Base-by-base conservation (phyloP, 2,329 filamentous ascomycete genomes). In the Hypoxylon sp. region DNA sequence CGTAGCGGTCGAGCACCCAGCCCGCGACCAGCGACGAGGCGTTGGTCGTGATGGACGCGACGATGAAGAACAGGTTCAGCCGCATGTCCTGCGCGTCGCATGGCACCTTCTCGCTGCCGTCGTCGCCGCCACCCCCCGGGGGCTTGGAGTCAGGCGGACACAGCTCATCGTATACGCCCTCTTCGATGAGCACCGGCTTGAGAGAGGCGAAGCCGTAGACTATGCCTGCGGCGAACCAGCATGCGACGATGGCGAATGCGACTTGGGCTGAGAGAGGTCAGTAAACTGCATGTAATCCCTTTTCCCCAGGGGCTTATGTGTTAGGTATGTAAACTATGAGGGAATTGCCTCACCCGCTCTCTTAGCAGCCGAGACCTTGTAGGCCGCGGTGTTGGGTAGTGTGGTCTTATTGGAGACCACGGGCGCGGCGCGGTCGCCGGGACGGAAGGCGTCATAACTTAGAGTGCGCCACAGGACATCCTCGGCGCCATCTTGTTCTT, bases 21-120 rank as follows among this genome's bases (percentile, higher is more conserved):
- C 91, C 91, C 2, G 91, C 89, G 13, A 90, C 86, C 10, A 93
- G 82, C 8, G 90, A 90, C 50, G 86, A 87, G 14, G 91, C 86
- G 75, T 92, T 92, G 5, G 90, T 90, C 10, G 86, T 88, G 48
- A 91, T 89, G 5, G 90, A 90, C 3, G 90, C 90, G 51, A 90
- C 83, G 22, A 90, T 90, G 81, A 92, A 92, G 86, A 92, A 92
- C 53, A 93, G 81, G 77, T 92, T 92, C 64, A 92, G 82, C 20
- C 79, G 75, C 73, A 81, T 76, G 59, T 80, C 77, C 59, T 81
- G 89, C 73, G 85, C 83, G 49, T 86, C 86, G 73, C 89, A 91
- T 6, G 88, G 82, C 49, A 77, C 46, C 6, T 72, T 55, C 44
- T 68, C 60, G 31, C 61, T 63, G 33, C 68, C 68, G 2, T 69